Percentiles rank a stretch among this genome's conserved stretches.
These are phyloP conservation scores for Sphaerostilbella broomeana DNA, from an alignment of 2,329 filamentous ascomycete species.

Conservation along the genomic window DNA sequence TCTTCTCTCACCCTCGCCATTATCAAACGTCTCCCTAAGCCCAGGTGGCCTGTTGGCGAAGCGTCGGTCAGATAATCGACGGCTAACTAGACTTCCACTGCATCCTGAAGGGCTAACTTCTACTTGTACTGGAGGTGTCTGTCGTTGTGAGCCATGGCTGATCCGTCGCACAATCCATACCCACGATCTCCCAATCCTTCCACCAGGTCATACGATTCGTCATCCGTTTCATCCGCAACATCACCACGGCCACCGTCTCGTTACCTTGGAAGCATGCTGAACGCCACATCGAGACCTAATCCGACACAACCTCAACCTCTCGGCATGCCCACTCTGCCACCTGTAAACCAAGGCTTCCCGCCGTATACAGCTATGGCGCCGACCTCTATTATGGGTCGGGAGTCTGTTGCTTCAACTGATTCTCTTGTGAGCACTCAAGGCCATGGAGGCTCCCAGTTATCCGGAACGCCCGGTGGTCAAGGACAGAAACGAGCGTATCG, in stretches of 20 bases:
- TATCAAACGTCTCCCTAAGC: too few species aligned
- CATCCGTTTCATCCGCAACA: constrained; percentile 55
- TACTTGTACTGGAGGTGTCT: too few species aligned
- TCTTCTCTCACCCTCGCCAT: too few species aligned
- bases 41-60: too few species aligned
- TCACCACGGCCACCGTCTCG: constrained; percentile 50
- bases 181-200: constrained; percentile 56
- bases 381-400: constrained; percentile 47
- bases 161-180: constrained; percentile 49
- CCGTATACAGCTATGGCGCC: constrained; percentile 46
- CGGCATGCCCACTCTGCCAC: constrained; percentile 45
- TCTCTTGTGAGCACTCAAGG: constrained; percentile 51
- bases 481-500: constrained; percentile 90
- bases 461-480: constrained; percentile 43
- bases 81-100: too few species aligned
- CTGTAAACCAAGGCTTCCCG: constrained; percentile 44
- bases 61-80: too few species aligned
- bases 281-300: constrained; percentile 43
- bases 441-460: constrained; percentile 26
- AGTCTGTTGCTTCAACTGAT: constrained; percentile 54
- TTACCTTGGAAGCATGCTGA: constrained; percentile 47
- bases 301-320: constrained; percentile 45
- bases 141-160: constrained; percentile 49
- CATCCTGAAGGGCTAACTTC: too few species aligned
- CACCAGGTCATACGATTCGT: constrained; percentile 57